phyloP scores from a whole-genome alignment of 2,329 filamentous ascomycete species.

The Elsinoe australis region DNA sequence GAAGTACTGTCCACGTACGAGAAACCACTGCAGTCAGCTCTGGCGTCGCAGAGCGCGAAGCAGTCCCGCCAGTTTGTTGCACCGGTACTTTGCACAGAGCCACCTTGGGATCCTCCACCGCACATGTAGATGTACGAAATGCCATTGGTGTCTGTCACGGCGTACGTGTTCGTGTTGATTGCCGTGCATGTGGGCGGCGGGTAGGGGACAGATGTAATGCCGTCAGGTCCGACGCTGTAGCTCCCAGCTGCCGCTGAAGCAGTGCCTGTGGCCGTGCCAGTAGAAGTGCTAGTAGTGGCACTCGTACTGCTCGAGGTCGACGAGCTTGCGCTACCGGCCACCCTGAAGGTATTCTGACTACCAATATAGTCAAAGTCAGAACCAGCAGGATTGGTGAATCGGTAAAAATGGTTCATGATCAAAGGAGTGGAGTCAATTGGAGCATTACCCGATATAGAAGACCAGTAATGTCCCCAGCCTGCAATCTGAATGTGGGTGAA shows the following conservation, averaged over 20 bases:
- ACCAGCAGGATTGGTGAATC: slow-evolving; percentile 23
- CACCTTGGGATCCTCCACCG: slow-evolving; percentile 19
- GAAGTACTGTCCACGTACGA: slow-evolving; percentile 20
- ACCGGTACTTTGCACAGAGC: not conserved
- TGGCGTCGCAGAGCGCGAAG: slow-evolving; percentile 23
- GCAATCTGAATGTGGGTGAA: slow-evolving; percentile 35
- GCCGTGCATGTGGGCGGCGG: slow-evolving; percentile 19
- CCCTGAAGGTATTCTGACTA: slow-evolving; percentile 20
- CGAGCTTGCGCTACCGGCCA: slow-evolving; percentile 24
- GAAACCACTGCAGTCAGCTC: slow-evolving; percentile 22
- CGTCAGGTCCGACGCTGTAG: slow-evolving; percentile 14
- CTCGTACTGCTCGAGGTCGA: slow-evolving; percentile 17
- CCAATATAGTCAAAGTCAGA: slow-evolving; percentile 26
- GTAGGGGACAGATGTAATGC: slow-evolving; percentile 17
- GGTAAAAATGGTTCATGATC: slow-evolving; percentile 28
- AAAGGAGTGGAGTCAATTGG: slow-evolving; percentile 25
- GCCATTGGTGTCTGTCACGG: slow-evolving; percentile 12
- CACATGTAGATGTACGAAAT: slow-evolving; percentile 20
- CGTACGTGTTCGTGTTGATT: slow-evolving; percentile 19
- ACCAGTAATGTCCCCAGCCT: slow-evolving; percentile 38
- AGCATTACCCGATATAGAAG: slow-evolving; percentile 24
- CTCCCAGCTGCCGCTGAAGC: not conserved
- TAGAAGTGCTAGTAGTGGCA: slow-evolving; percentile 21
- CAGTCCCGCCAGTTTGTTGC: slow-evolving; percentile 21
- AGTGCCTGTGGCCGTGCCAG: slow-evolving; percentile 16